A percentile compares a stretch with the other conserved stretches of the same genome.
Conservation (phyloP, 169 alveolate species). For the Plasmodium fragile region DNA sequence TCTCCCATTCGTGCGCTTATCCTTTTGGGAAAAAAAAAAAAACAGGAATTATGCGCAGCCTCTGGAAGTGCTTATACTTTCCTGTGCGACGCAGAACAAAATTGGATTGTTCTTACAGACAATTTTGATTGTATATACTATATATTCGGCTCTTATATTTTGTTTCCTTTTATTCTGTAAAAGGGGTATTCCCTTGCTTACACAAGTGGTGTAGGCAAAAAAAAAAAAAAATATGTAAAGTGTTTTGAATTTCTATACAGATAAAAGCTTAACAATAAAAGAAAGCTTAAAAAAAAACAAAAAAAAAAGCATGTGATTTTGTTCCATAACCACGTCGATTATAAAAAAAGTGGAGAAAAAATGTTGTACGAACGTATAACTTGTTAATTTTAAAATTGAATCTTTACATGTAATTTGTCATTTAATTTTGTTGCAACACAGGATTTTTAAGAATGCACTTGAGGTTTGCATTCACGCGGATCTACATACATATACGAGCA, state of each 20-base stretch:
- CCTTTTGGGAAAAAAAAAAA: background rate
- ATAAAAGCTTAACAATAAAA: background rate
- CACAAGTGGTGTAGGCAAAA: background rate
- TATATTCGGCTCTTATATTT: background rate
- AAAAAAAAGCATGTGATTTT: background rate
- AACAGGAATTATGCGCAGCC: background rate
- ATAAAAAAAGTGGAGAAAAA: background rate
- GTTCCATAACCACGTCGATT: background rate
- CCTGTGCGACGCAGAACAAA: background rate
- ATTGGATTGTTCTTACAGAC: background rate
- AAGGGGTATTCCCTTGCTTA: background rate
- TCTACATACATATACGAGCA: background rate
- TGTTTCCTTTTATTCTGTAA: background rate
- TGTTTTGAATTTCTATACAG: background rate
- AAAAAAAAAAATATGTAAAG: background rate
- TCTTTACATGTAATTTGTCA: background rate
- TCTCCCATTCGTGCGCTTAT: background rate
- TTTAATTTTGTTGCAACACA: background rate
- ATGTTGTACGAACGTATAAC: background rate
- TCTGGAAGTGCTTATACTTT: background rate
- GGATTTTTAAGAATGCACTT: background rate
- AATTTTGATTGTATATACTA: background rate
- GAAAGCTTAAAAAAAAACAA: background rate
- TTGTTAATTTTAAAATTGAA: background rate
- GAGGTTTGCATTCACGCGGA: background rate